Base-by-base conservation (phyloP, 352 stramenopile species). In the Pythium coloratum region DNA sequence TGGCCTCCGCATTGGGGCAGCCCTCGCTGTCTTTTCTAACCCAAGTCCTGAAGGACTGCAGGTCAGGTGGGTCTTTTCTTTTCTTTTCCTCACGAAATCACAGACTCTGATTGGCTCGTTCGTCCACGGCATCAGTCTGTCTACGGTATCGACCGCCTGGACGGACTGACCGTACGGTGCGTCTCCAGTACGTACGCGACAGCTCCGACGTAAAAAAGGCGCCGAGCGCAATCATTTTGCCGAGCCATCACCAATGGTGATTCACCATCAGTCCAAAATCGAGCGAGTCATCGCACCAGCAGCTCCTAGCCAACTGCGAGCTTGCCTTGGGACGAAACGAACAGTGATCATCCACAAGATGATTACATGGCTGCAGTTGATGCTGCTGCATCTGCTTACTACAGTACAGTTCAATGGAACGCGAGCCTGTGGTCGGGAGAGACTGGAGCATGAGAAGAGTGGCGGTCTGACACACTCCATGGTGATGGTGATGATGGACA, bases 401-500 rank as follows among this genome's bases (percentile, higher is more conserved):
- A 24, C 20, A 24, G 20, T 24, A n/a, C 18, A 30, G 14, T 53
- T 53, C 13, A 24, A 16, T 24, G 40, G 8, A 49, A 40, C 6
- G 6, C 34, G 34, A 40, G 34, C 9, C 9, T 40, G 34, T 40
- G 34, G 34, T 40, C 6, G 34, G 9, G 34, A 6, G 34, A 40
- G 34, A 40, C 34, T 10, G 34, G 9, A 24, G 20, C 20, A 24
- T 24, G 33, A 6, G 33, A 38, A 38, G 33, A 38, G 33, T 38
- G 36, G 36, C 36, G 12, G 36, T 44, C 40, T 8, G 42, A 7
- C 51, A 30, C 14, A 24, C 30, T 16, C n/a, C 6, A n/a, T 56
- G 49, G 32, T 33, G 32, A 16, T 28, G 14, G n/a, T 59, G 53
- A 59, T 59, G 53, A 59, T 59, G 53, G 53, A 16, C 18, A 2